Evolutionary conservation across 306 rosid species (phyloP).

Genomic region (Spatholobus suberectus): DNA sequence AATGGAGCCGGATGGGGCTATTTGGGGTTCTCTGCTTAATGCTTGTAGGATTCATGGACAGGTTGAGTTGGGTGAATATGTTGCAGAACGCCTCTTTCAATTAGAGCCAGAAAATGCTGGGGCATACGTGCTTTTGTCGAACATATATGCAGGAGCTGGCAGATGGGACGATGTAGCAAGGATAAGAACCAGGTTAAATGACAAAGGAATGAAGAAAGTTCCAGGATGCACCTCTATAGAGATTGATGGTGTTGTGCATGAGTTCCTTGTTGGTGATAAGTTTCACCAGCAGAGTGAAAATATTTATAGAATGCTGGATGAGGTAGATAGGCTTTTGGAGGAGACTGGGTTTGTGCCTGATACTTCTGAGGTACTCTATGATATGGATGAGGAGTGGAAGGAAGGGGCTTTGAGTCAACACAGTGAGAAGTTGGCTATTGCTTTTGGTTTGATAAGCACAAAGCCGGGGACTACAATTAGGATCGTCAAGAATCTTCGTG

Average conservation of each 20-base stretch:
- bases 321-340: slow-evolving; percentile 68
- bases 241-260: slow-evolving; percentile 79
- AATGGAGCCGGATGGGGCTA: slow-evolving; percentile 85
- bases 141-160: slow-evolving; percentile 79
- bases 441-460: slow-evolving; percentile 84
- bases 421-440: slow-evolving; percentile 87
- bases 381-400: slow-evolving; percentile 87
- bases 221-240: slow-evolving; percentile 88
- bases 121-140: slow-evolving; percentile 76
- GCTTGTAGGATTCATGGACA: slow-evolving; percentile 71
- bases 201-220: slow-evolving; percentile 83
- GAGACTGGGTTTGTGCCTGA: slow-evolving; percentile 66
- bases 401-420: slow-evolving; percentile 86
- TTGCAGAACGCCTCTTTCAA: slow-evolving; percentile 66
- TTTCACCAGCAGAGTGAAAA: slow-evolving; percentile 61
- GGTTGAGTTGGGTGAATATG: slow-evolving; percentile 70
- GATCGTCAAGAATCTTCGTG: slow-evolving; percentile 88
- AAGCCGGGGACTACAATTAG: slow-evolving; percentile 76
- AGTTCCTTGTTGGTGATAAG: slow-evolving; percentile 85
- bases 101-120: slow-evolving; percentile 78
- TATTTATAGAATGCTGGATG: slow-evolving; percentile 66
- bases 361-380: slow-evolving; percentile 83
- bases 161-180: slow-evolving; percentile 90
- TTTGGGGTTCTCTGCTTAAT: slow-evolving; percentile 89
- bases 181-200: slow-evolving; percentile 75